Conservation (phyloP, 2,329 filamentous ascomycete species). For the Delphinella strobiligena region DNA sequence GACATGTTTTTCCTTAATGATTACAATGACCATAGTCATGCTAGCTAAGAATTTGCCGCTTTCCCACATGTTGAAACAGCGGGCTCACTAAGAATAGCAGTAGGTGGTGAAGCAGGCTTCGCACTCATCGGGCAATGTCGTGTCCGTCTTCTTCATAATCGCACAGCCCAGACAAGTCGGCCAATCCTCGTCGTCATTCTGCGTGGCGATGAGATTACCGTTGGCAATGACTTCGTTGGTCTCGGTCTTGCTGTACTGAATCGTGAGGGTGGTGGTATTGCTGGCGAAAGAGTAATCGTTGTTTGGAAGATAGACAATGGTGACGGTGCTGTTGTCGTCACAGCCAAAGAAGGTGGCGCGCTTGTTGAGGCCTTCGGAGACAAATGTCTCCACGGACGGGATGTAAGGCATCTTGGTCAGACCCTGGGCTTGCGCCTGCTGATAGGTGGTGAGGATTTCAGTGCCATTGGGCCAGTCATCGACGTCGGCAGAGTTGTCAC, state of each 20-base stretch:
- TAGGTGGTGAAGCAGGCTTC: constrained; percentile 29
- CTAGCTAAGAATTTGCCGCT: too few species aligned
- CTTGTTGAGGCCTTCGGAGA: constrained; percentile 46
- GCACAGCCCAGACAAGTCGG: constrained; percentile 31
- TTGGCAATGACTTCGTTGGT: constrained; percentile 29
- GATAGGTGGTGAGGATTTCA: constrained; percentile 46
- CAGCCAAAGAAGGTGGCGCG: constrained; percentile 55
- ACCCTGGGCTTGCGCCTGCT: constrained; percentile 38
- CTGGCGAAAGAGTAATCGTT: constrained; percentile 24
- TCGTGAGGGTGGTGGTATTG: constrained; percentile 20
- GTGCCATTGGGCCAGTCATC: constrained; percentile 49
- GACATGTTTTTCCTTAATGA: too few species aligned
- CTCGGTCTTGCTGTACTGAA: constrained; percentile 25
- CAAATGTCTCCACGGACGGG: constrained; percentile 43
- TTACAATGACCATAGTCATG: too few species aligned
- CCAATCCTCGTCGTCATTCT: constrained; percentile 26
- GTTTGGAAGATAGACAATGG: constrained; percentile 35
- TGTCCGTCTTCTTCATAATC: constrained; percentile 24
- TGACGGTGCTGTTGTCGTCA: constrained; percentile 22
- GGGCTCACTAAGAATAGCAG: constrained; percentile 19
- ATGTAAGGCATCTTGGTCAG: constrained; percentile 48
- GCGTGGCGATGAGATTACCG: constrained; percentile 26
- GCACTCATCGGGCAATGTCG: constrained; percentile 22
- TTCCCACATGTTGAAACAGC: too few species aligned
- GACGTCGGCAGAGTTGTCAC: constrained; percentile 54